Evolutionary conservation across 139 green algal genomes (phyloP).

Genomic region (Tetratostichococcus sp.): DNA sequence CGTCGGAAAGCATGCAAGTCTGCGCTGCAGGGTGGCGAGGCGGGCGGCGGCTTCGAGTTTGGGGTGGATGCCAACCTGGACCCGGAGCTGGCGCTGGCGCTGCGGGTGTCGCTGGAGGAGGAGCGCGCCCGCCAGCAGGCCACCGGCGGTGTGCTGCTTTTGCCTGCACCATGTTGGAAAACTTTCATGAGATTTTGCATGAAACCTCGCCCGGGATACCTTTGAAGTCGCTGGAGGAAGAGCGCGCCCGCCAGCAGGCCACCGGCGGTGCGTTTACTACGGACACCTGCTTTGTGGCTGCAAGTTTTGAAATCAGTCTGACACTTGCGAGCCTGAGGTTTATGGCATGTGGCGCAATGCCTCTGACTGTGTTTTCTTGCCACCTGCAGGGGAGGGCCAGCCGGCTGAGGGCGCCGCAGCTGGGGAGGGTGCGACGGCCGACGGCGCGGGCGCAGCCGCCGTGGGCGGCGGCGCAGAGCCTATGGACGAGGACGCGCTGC

Average conservation of each 20-base stretch:
- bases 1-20: no score
- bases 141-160: slow-evolving; percentile 10
- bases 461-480: slow-evolving; percentile 33
- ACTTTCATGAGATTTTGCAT: no score
- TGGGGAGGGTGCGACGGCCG: slow-evolving; percentile 14
- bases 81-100: slow-evolving; percentile 82
- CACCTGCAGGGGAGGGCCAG: not conserved
- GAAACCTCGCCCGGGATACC: no score
- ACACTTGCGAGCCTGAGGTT: slow-evolving; percentile 1
- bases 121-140: slow-evolving; percentile 85
- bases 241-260: no score
- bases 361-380: no score
- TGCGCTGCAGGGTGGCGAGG: slow-evolving; percentile 19
- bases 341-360: no score
- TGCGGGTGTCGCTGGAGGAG: slow-evolving; percentile 95
- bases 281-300: no score
- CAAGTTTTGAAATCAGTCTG: slow-evolving; percentile 4
- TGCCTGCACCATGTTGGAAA: no score
- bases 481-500: slow-evolving; percentile 77
- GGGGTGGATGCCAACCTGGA: slow-evolving; percentile 95
- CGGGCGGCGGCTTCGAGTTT: slow-evolving; percentile 82
- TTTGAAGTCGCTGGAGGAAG: no score
- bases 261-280: no score
- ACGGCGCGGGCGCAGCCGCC: not conserved
- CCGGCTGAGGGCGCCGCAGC: slow-evolving; percentile 19